Conservation (phyloP, 228 moss, liverwort and hornwort species). For the Sphagnum magellanicum region DNA sequence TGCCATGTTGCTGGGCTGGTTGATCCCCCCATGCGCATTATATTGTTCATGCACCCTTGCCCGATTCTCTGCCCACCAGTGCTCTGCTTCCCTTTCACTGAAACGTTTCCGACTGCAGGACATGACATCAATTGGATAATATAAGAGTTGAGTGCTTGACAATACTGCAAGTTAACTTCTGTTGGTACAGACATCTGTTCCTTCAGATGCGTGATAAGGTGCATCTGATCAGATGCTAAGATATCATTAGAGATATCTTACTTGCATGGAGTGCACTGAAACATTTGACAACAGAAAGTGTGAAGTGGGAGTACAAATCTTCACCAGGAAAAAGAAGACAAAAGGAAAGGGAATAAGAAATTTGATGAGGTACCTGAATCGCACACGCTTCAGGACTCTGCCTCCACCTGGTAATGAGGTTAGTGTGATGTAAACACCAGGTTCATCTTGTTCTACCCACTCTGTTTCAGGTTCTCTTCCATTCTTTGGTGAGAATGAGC, state of each 20-base stretch:
- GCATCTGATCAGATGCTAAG: too few relatives aligned
- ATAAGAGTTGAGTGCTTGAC: too few relatives aligned
- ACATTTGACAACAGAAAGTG: not conserved
- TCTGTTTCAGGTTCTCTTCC: conserved; percentile 83
- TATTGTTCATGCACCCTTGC: conserved; percentile 97
- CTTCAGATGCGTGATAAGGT: too few relatives aligned
- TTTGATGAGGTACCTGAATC: conserved; percentile 56
- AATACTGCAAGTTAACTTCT: too few relatives aligned
- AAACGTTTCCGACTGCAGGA: conserved; percentile 91
- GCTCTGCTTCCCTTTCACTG: conserved; percentile 97
- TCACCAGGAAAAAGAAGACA: too few relatives aligned
- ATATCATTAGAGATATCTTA: too few relatives aligned
- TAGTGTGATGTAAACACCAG: conserved; percentile 96
- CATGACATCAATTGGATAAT: not conserved
- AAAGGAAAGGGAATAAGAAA: not conserved
- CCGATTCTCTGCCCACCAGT: conserved; percentile 98
- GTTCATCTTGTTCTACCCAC: conserved; percentile 99
- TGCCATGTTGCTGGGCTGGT: conserved; percentile 45
- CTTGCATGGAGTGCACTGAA: not conserved
- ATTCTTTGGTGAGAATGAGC: conserved; percentile 46
- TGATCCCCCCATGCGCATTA: conserved; percentile 73
- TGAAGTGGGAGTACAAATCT: too few relatives aligned
- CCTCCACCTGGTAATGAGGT: conserved; percentile 94
- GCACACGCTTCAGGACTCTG: conserved; percentile 92
- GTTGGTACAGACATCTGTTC: too few relatives aligned